Conservation (phyloP, 768 basidiomycete species). For the Grammothele lineata region DNA sequence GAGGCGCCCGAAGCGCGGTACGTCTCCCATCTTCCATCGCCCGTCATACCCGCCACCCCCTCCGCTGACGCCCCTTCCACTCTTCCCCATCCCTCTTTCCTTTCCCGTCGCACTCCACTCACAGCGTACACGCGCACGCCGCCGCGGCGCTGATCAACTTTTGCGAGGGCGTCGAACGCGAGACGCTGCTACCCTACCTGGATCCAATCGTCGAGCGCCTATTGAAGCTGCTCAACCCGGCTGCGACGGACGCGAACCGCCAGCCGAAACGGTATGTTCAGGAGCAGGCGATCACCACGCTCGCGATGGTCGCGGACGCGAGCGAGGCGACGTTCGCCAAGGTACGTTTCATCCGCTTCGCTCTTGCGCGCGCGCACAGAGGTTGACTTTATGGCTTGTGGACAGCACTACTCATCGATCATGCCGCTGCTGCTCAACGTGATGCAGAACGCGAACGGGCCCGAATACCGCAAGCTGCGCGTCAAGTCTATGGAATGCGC, state of each 20-base stretch:
- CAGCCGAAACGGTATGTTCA: slow-evolving; percentile 65
- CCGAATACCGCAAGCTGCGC: slow-evolving; percentile 63
- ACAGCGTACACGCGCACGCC: slow-evolving; percentile 81
- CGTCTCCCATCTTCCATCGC: too few relatives aligned
- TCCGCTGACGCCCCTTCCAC: too few relatives aligned
- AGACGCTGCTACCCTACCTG: slow-evolving; percentile 71
- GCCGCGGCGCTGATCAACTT: slow-evolving; percentile 89
- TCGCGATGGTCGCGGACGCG: slow-evolving; percentile 87
- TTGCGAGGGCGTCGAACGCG: slow-evolving; percentile 78
- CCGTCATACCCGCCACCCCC: too few relatives aligned
- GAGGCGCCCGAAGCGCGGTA: slow-evolving; percentile 74
- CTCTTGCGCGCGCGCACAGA: background rate
- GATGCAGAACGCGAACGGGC: slow-evolving; percentile 63
- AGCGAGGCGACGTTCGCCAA: slow-evolving; percentile 76
- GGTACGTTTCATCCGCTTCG: slow-evolving; percentile 31
- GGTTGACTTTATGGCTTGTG: background rate
- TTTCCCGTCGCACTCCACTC: background rate
- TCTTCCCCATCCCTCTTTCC: background rate
- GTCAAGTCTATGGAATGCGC: slow-evolving; percentile 92
- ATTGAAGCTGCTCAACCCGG: slow-evolving; percentile 59
- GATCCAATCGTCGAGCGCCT: slow-evolving; percentile 76
- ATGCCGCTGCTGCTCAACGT: slow-evolving; percentile 81
- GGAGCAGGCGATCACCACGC: slow-evolving; percentile 82
- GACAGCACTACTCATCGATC: slow-evolving; percentile 67
- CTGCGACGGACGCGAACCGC: slow-evolving; percentile 30